These are phyloP conservation scores for Tylopilus orsonianus DNA, from an alignment of 1,284 basidiomycete species.

Conservation along the genomic window DNA sequence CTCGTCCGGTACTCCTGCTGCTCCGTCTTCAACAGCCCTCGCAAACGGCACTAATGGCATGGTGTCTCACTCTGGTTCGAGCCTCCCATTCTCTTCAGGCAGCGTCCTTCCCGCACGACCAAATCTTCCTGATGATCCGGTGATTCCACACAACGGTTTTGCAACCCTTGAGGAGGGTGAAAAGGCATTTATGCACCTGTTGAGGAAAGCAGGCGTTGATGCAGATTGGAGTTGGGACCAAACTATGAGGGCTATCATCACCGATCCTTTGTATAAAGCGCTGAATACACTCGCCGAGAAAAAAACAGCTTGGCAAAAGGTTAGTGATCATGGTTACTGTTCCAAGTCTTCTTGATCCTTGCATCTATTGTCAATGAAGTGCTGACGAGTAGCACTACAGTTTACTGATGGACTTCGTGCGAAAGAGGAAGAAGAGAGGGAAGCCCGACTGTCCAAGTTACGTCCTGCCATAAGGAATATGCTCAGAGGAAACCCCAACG, in stretches of 20 bases:
- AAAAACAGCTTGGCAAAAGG: conserved; percentile 92
- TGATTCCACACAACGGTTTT: conserved; percentile 88
- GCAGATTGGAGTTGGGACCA: conserved; percentile 97
- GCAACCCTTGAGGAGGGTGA: conserved; percentile 86
- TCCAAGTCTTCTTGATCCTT: background rate
- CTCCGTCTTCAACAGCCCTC: conserved; percentile 18
- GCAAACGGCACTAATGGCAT: conserved; percentile 47
- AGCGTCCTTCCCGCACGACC: conserved; percentile 70
- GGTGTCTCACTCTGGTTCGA: conserved; percentile 52
- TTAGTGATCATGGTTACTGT: conserved; percentile 32
- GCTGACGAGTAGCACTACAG: conserved; percentile 40
- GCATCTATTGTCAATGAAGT: background rate
- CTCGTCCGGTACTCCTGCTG: conserved; percentile 8
- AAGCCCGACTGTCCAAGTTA: conserved; percentile 76
- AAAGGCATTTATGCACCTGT: conserved; percentile 87
- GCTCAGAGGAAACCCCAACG: conserved; percentile 79
- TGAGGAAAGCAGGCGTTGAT: conserved; percentile 87
- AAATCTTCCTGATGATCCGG: conserved; percentile 78
- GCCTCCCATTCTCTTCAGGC: conserved; percentile 54
- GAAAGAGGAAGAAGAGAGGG: conserved; percentile 78
- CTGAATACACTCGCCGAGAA: conserved; percentile 93
- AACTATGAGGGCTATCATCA: conserved; percentile 97
- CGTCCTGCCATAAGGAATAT: conserved; percentile 83
- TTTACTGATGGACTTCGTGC: conserved; percentile 65
- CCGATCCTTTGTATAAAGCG: conserved; percentile 95